Base-by-base conservation (phyloP, 1,139 yeast genomes). In the Pichia sp. region DNA sequence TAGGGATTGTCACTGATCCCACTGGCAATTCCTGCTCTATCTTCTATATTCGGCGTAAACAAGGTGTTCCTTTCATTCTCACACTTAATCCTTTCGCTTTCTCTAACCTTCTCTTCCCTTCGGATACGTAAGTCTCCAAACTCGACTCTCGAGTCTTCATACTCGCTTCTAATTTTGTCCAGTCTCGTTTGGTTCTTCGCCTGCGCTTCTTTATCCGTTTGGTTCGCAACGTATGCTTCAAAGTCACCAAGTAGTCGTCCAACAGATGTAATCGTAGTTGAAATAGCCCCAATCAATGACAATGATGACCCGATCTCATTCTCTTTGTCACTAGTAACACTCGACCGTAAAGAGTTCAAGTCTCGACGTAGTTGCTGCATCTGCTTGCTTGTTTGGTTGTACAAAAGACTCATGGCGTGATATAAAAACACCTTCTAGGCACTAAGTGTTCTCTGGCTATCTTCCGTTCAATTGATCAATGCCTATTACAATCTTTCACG, bases 321-420 rank as follows among this genome's bases (percentile, higher is more conserved):
- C 5, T 42, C 32, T 41, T 50, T 42, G 19, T 29, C 11, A 8
- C 42, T 34, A 10, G 82, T 76, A 11, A 89, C 78, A 59, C 85
- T 81, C 56, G 77, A 74, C 60, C 89, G 93, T 62, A 92, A 85
- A 55, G 75, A 71, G 19, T 80, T 76, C 52, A 92, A 70, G 64
- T 90, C 97, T 60, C 80, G 80, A 58, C 83, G 80, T 54, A 92
- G 72, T 44, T 84, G 77, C 64, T 83, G 89, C 43, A 90, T 82
- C 71, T 90, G 97, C 69, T 89, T 90, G 57, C 87, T 77, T 8
- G 96, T 97, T 70, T 89, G 96, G 71, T 89, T 92, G 71, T 87
- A 90, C 53, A 90, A 75, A 34, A 96, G 84, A 71, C 90, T 90
- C 97, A 56, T 56, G 15, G 8, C 10, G 15, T 11, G 7, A 11